A percentile compares a stretch with the other conserved stretches of the same genome.
Conservation (phyloP, 345 rosid genomes). For the Eucalyptus pauciflora region DNA sequence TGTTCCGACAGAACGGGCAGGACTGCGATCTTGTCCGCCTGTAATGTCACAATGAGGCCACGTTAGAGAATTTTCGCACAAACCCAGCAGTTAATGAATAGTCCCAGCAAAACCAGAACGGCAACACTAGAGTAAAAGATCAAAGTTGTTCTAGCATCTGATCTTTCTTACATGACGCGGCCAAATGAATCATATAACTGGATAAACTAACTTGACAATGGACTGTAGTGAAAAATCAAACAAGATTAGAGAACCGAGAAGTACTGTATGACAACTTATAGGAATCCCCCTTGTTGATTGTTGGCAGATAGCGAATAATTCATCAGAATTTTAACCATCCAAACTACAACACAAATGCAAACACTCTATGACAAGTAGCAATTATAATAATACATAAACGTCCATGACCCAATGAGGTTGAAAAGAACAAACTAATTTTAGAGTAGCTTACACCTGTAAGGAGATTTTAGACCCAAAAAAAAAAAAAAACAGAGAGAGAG, state of each 20-base stretch:
- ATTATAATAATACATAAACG: background rate
- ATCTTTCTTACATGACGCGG: background rate
- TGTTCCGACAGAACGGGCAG: conserved; percentile 34
- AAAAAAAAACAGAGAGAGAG: too few species aligned
- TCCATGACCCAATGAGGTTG: background rate
- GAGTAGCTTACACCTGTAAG: background rate
- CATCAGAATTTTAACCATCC: background rate
- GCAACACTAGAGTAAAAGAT: background rate
- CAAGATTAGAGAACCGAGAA: background rate
- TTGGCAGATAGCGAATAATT: background rate
- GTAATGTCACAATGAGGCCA: background rate
- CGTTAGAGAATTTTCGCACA: background rate
- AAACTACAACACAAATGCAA: background rate
- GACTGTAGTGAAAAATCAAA: background rate
- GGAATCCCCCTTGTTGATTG: background rate
- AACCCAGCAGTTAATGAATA: background rate
- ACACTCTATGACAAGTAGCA: background rate
- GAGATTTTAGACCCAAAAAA: background rate
- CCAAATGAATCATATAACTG: background rate
- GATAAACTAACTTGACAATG: background rate
- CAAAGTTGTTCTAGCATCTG: background rate
- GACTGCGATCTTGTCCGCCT: conserved; percentile 12
- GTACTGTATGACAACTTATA: background rate
- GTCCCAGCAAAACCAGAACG: background rate
- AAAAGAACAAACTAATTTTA: background rate